Percentiles rank a stretch among this genome's conserved stretches.
phyloP scores from a whole-genome alignment of 257 asterid species.

The Mitragyna speciosa region DNA sequence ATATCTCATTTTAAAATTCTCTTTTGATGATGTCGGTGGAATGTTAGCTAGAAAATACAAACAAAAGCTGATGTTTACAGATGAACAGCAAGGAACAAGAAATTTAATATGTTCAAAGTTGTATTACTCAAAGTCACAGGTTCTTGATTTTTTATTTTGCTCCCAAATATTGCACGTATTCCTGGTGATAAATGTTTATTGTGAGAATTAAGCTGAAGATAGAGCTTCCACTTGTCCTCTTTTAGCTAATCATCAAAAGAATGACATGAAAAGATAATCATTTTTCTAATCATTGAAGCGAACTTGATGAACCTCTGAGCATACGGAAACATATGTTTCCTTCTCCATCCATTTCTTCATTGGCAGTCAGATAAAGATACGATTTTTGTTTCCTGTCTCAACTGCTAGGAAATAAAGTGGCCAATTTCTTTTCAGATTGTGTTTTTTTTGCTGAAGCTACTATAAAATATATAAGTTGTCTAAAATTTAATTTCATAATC shows the following conservation, averaged over 20 bases:
- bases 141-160: not conserved
- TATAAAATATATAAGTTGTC: not conserved
- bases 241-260: not conserved
- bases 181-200: not conserved
- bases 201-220: not conserved
- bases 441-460: not conserved
- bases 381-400: not conserved
- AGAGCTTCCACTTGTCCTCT: not conserved
- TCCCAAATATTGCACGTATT: not conserved
- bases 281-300: not conserved
- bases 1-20: not conserved
- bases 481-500: not conserved
- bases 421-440: not conserved
- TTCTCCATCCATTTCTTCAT: not conserved
- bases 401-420: not conserved
- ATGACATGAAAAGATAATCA: not conserved
- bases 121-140: not conserved
- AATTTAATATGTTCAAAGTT: not conserved
- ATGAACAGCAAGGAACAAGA: not conserved
- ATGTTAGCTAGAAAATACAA: not conserved
- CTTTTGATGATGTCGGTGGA: not conserved
- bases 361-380: not conserved
- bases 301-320: not conserved
- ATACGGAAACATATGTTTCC: not conserved
- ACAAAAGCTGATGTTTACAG: not conserved